Base-by-base conservation (phyloP, 192 early-diverging fungal species). In the Dissophora globulifera region DNA sequence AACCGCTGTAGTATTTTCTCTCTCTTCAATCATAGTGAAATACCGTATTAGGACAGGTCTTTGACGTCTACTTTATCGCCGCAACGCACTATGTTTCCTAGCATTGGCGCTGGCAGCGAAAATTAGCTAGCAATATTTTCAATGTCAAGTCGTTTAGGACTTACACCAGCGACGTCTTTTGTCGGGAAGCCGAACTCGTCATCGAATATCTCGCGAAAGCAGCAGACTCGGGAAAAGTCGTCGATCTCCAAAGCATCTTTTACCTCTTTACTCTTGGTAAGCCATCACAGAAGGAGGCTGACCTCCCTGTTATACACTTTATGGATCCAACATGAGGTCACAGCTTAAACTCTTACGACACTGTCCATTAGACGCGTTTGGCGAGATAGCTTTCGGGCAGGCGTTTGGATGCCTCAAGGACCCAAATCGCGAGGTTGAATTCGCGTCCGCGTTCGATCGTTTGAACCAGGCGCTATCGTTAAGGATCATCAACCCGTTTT, bases 371-470 rank as follows among this genome's bases (percentile, higher is more conserved):
- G 84, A 83, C 54, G 81, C 81, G 2, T 85, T 85, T 78, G 80
- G 82, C 47, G 58, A 71, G 64, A 81, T 69, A 35, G 80, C 58
- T 4, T 80, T 80, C 57, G 64, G 65, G 3, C 31, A 56, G 23
- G 38, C 70, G 11, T 67, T 80, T 30, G 59, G 67, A 29, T 72
- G 69, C 26, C 45, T 80, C 13, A 58, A 53, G 12, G 30, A 80
- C 15, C 66, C 66, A 2, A 56, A 75, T 27, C 35, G 55, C 7
- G 59, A 57, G 30, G 38, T 59, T 33, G 51, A 67, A n/a, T 85
- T 89, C 85, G 84, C 86, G 0, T 58, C 29, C 5, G 68, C 86
- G 9, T 89, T 88, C 61, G 86, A 88, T 60, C 62, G 62, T 16
- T 67, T 74, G 19, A 85, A 86, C 68, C 23, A 30, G 46, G 49